These are phyloP conservation scores for Ceratobasidium sp. DNA, from an alignment of 1,284 basidiomycete species.

Conservation along the genomic window DNA sequence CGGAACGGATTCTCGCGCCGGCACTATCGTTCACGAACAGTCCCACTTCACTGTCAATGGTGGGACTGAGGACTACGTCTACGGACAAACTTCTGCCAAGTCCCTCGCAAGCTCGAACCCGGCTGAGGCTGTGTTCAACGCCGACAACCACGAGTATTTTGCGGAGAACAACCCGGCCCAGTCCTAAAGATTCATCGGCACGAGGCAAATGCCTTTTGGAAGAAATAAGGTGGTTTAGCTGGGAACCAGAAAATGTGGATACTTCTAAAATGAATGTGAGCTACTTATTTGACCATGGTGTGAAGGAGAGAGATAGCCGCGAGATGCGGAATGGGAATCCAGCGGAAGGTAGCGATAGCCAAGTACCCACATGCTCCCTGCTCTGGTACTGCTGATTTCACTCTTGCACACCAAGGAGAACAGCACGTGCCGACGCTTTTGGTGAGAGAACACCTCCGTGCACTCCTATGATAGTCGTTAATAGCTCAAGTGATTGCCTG, in stretches of 20 bases:
- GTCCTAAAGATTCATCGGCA: conserved; percentile 10
- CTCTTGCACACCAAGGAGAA: no score
- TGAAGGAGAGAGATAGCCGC: neutral
- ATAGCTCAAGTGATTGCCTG: neutral
- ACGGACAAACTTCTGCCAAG: conserved; percentile 36
- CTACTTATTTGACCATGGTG: neutral
- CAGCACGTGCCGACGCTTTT: no score
- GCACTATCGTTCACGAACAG: conserved; percentile 44
- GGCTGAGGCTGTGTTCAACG: conserved; percentile 20
- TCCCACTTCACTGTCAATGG: conserved; percentile 44
- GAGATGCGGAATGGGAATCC: neutral
- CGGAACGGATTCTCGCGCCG: conserved; percentile 43
- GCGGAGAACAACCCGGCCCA: conserved; percentile 42
- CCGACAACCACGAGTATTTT: conserved; percentile 42
- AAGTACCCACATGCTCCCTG: conserved; percentile 16
- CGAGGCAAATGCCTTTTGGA: neutral
- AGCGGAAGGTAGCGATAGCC: neutral
- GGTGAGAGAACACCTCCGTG: no score
- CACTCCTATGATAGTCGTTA: no score
- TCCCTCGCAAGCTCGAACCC: conserved; percentile 37
- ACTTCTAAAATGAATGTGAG: neutral
- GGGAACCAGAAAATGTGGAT: neutral
- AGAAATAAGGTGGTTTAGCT: neutral
- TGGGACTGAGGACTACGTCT: conserved; percentile 39
- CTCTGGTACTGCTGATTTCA: no score